A percentile compares a stretch with the other conserved stretches of the same genome.
Conservation (phyloP, 805 yeast genomes). For the Candida easanensis region DNA sequence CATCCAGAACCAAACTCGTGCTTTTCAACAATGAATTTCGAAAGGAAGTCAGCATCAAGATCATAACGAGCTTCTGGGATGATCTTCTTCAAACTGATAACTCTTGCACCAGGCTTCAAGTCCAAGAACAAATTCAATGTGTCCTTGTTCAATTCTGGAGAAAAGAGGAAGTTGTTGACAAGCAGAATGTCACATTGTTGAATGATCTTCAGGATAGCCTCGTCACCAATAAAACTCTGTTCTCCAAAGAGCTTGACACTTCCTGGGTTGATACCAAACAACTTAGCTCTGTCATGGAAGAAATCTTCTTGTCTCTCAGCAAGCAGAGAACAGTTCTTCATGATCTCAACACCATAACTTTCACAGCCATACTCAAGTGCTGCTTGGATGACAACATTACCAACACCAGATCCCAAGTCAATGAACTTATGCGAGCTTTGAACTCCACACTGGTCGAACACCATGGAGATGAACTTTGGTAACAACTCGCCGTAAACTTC, state of each 20-base stretch:
- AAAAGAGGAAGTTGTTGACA: slow-evolving; percentile 82
- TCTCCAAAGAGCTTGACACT: slow-evolving; percentile 54
- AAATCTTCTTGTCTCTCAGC: slow-evolving; percentile 60
- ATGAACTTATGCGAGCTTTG: slow-evolving; percentile 58
- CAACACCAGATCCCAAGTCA: slow-evolving; percentile 93
- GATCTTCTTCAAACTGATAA: slow-evolving; percentile 75
- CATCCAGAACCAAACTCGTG: slow-evolving; percentile 63
- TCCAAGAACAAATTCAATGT: slow-evolving; percentile 65
- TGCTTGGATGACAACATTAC: slow-evolving; percentile 87
- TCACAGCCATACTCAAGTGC: slow-evolving; percentile 81
- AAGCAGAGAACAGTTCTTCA: slow-evolving; percentile 74
- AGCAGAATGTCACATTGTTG: slow-evolving; percentile 67
- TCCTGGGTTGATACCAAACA: slow-evolving; percentile 65
- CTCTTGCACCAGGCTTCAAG: slow-evolving; percentile 69
- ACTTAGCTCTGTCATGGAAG: slow-evolving; percentile 51
- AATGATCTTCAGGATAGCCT: slow-evolving; percentile 50
- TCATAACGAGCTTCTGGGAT: slow-evolving; percentile 71
- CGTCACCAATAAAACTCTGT: slow-evolving; percentile 71
- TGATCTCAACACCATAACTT: slow-evolving; percentile 88
- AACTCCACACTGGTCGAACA: slow-evolving; percentile 58
- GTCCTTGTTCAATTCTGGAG: slow-evolving; percentile 63
- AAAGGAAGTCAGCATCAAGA: slow-evolving; percentile 54
- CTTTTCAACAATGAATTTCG: slow-evolving; percentile 60
- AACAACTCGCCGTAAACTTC: slow-evolving; percentile 89
- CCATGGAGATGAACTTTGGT: slow-evolving; percentile 70